Percentiles rank a stretch among this genome's conserved stretches.
Conservation (phyloP, 176 grass and related monocot species). For the Carex kokanica region DNA sequence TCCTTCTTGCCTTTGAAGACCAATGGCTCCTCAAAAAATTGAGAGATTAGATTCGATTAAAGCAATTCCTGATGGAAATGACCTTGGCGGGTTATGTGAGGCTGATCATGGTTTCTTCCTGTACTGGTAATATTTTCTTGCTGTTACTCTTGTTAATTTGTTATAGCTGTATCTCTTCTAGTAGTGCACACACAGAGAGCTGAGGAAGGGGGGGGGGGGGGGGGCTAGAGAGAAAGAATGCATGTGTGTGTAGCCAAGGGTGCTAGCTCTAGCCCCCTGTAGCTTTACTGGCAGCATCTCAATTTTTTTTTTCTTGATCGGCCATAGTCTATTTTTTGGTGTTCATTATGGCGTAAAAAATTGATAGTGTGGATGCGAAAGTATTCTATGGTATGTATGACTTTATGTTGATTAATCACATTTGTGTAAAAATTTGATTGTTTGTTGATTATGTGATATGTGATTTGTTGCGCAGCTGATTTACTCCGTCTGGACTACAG, state of each 20-base stretch:
- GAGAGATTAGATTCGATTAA: conserved; percentile 96
- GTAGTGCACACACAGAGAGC: neutral
- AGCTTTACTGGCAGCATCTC: neutral
- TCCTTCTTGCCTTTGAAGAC: conserved; percentile 96
- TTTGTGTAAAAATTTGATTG: neutral
- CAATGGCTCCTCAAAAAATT: conserved; percentile 94
- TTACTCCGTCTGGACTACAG: conserved; percentile 61
- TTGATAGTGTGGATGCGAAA: neutral
- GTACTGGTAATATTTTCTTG: conserved; percentile 50
- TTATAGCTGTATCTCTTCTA: conserved; percentile 1
- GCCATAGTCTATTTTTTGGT: neutral
- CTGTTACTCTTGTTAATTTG: neutral
- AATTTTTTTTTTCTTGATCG: neutral
- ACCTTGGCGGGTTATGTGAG: conserved; percentile 95
- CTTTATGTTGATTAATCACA: neutral
- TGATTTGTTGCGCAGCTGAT: conserved; percentile 8
- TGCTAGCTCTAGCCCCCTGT: neutral
- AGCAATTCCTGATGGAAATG: conserved; percentile 90
- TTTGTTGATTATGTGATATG: conserved; percentile 20
- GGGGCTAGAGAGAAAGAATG: neutral
- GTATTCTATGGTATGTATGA: neutral
- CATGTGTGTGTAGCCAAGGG: neutral
- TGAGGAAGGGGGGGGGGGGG: too few relatives aligned
- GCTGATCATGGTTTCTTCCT: conserved; percentile 98
- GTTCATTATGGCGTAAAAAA: neutral